Base-by-base conservation (phyloP, 495 filamentous ascomycete genomes). In the Penicillium paradoxum region DNA sequence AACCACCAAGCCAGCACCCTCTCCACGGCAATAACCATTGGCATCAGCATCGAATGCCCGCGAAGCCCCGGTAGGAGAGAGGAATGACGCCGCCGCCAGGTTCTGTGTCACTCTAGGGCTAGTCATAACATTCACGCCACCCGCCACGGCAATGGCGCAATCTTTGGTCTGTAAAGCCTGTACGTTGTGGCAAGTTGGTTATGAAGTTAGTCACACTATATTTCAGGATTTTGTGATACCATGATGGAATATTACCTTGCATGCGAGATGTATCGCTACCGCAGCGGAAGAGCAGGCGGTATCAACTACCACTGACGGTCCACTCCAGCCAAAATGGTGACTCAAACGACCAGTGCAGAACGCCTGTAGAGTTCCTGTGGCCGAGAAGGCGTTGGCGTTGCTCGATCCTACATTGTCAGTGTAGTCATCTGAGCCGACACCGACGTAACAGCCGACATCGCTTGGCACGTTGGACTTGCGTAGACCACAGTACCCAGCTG, bases 1-100 rank as follows among this genome's bases (percentile, higher is more conserved):
- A 7, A 75, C 60, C 2, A 73, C 64, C 0, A 60, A 51, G 6
- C 62, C 65, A 1, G 60, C 56, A 0, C 70, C 73, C 25, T 77
- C 73, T 21, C 48, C 61, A 1, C 68, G 58, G 15, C 66, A 67
- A 51, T 72, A 72, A 7, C 69, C 69, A 54, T 72, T 60, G 3
- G 57, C 69, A 21, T 44, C 39, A 2, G 36, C 54, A 22, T 70
- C 65, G 24, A 86, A 88, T 1, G 84, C 79, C 30, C 87, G 85
- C 65, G 84, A 89, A 46, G 79, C 76, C 2, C 85, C 66, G 3
- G 70, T 66, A 1, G 67, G 63, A 48, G 69, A 73, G 2, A 76
- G 60, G 32, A 76, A 76, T 4, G 60, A 60, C 13, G 68, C 73
- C 15, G 56, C 63, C 1, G 60, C 61, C 7, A 75, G 57, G 27